A percentile compares a stretch with the other conserved stretches of the same genome.
Evolutionary conservation across 352 stramenopile species (phyloP).

Genomic region (Halophytophthora batemanensis): DNA sequence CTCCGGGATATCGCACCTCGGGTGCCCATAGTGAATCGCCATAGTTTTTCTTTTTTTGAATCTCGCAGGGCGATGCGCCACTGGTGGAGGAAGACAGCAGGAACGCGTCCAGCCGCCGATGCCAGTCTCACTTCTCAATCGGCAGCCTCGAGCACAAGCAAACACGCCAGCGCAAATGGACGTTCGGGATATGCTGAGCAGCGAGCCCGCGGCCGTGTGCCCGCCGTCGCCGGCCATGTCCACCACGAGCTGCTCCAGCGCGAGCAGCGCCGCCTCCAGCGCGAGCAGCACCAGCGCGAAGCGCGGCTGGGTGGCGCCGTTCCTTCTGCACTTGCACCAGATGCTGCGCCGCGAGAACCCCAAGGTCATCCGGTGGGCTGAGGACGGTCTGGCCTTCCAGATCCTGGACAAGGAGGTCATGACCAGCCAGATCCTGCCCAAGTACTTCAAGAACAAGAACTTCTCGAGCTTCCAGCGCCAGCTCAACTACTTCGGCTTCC

Average conservation of each 20-base stretch:
- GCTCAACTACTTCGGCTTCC: slow-evolving; percentile 95
- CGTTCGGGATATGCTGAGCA: slow-evolving; percentile 40
- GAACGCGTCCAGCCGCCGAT: slow-evolving; percentile 5
- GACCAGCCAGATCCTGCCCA: slow-evolving; percentile 87
- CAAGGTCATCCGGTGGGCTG: slow-evolving; percentile 79
- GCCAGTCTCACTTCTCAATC: slow-evolving; percentile 37
- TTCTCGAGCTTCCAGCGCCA: slow-evolving; percentile 95
- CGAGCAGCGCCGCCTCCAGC: slow-evolving; percentile 17
- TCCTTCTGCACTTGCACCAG: slow-evolving; percentile 81
- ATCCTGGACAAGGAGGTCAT: slow-evolving; percentile 85
- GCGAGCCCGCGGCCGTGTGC: slow-evolving; percentile 14
- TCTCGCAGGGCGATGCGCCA: slow-evolving; percentile 8
- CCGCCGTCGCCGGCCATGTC: slow-evolving; percentile 40
- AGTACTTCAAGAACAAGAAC: slow-evolving; percentile 96
- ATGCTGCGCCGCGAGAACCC: slow-evolving; percentile 79
- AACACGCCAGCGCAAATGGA: slow-evolving; percentile 31
- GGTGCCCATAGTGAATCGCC: slow-evolving; percentile 18
- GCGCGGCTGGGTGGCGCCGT: slow-evolving; percentile 79
- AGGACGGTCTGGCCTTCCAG: slow-evolving; percentile 75
- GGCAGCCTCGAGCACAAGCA: slow-evolving; percentile 11
- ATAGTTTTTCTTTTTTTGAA: slow-evolving; percentile 46
- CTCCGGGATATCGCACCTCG: background rate
- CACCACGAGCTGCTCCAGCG: slow-evolving; percentile 30
- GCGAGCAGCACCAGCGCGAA: slow-evolving; percentile 29
- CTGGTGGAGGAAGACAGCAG: slow-evolving; percentile 1